Base-by-base conservation (phyloP, 768 basidiomycete genomes). In the Boletus tylopilopsis region DNA sequence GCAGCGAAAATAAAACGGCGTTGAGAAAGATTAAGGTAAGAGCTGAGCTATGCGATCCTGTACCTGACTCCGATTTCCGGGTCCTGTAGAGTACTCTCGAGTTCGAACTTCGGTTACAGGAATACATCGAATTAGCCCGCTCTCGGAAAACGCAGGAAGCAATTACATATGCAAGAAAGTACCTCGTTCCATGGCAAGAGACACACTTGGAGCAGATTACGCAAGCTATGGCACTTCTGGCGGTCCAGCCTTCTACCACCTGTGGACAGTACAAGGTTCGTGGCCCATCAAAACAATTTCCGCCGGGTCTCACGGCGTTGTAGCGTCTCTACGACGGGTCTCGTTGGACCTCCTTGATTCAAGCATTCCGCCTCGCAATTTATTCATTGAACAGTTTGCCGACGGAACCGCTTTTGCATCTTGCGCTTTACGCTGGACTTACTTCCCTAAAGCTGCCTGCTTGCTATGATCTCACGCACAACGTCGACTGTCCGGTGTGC, bases 101-200 rank as follows among this genome's bases (percentile, higher is more conserved):
- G 73, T 98, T 98, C 68, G 89, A 94, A 57, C 81, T 99, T 40
- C 84, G 96, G 38, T 77, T 96, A 35, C 96, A 99, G 69, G 93
- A 97, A 69, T 97, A 87, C 66, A 94, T 98, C 62, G 96, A 99
- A 69, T 77, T 99, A 6, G 81, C 85, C 29, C 76, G 96, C 30
- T 70, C 75, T 4, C 67, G 81, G 30, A 82, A 84, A 64, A 74
- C 71, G 10, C 61, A 73, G 38, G 87, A 89, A 46, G 96, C 96
- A 9, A 92, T 98, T 54, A 74, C 80, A 1, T 96, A 98, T 69
- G 77, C 80, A 16, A 78, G 80, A 67, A 95, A 90, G 67, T 75
- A 96, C 63, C 77, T 99, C 5, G 68, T 84, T 10, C 64, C 80
- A 6, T 94, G 93, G 92, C 82, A 85, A 49, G 85, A 87, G 25